Percentiles rank a stretch among this genome's conserved stretches.
Evolutionary conservation across 2,329 filamentous ascomycete genomes (phyloP).

Genomic region (Alternaria angustiovoidea): DNA sequence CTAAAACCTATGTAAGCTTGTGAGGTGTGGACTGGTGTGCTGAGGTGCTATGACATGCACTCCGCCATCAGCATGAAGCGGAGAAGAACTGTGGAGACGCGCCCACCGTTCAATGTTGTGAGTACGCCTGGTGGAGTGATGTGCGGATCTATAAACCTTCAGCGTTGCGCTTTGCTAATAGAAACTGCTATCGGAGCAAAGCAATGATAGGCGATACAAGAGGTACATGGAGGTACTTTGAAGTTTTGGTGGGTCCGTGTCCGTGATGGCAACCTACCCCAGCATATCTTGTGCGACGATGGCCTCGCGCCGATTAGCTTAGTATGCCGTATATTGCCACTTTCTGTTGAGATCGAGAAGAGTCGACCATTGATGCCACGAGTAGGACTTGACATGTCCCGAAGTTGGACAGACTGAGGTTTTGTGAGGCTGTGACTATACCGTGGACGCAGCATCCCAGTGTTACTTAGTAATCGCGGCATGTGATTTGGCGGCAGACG

Average conservation of each 20-base stretch:
- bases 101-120: conserved; percentile 8
- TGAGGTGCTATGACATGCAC: conserved; percentile 18
- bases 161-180: conserved; percentile 17
- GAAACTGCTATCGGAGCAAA: conserved; percentile 9
- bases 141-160: conserved; percentile 14
- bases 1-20: conserved; percentile 3
- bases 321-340: conserved; percentile 13
- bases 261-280: conserved; percentile 20
- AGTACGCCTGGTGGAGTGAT: conserved; percentile 15
- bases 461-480: conserved; percentile 23
- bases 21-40: conserved; percentile 10
- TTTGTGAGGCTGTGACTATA: neutral
- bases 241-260: conserved; percentile 19
- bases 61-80: conserved; percentile 15
- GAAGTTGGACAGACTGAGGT: conserved; percentile 11
- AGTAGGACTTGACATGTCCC: neutral
- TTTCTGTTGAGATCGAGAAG: conserved; percentile 31
- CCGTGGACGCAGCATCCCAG: neutral
- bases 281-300: conserved; percentile 19
- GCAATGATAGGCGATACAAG: neutral
- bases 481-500: conserved; percentile 42
- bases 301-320: conserved; percentile 11
- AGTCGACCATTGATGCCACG: neutral
- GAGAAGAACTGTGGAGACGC: conserved; percentile 16
- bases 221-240: conserved; percentile 29